Percentiles rank a stretch among this genome's conserved stretches.
Evolutionary conservation across 306 rosid genomes (phyloP).

Genomic region (Casuarina equisetifolia): DNA sequence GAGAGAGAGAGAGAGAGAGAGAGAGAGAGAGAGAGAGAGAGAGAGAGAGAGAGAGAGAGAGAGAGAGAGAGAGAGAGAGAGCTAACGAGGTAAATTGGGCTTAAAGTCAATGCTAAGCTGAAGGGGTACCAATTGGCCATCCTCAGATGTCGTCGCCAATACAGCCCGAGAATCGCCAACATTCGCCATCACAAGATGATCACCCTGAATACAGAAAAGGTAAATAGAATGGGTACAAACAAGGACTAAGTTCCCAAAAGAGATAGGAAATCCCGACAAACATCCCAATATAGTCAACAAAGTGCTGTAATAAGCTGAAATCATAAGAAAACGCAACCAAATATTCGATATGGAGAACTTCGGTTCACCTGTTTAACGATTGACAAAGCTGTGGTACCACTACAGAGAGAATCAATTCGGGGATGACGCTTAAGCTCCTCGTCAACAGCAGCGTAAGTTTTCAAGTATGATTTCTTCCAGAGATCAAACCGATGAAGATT

Average conservation of each 20-base stretch:
- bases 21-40: slow-evolving; percentile 7
- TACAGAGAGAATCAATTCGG: slow-evolving; percentile 55
- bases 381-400: slow-evolving; percentile 81
- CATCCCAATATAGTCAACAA: too few species aligned
- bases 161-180: slow-evolving; percentile 81
- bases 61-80: slow-evolving; percentile 3
- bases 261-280: too few species aligned
- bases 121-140: slow-evolving; percentile 51
- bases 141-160: slow-evolving; percentile 55
- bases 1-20: slow-evolving; percentile 8
- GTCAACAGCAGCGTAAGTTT: slow-evolving; percentile 65
- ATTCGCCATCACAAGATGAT: slow-evolving; percentile 58
- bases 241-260: too few species aligned
- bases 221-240: too few species aligned
- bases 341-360: not conserved
- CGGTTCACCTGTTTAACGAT: slow-evolving; percentile 73
- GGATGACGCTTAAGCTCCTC: slow-evolving; percentile 67
- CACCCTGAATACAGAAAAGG: slow-evolving; percentile 45
- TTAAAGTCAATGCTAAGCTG: slow-evolving; percentile 71
- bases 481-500: slow-evolving; percentile 41
- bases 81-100: slow-evolving; percentile 64
- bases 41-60: not conserved
- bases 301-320: too few species aligned
- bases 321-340: not conserved
- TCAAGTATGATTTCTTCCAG: slow-evolving; percentile 73